Evolutionary conservation across 164 flowering plant genomes (phyloP), one percentile per base, ranked within the genome.

Genomic region (Houttuynia cordata): DNA sequence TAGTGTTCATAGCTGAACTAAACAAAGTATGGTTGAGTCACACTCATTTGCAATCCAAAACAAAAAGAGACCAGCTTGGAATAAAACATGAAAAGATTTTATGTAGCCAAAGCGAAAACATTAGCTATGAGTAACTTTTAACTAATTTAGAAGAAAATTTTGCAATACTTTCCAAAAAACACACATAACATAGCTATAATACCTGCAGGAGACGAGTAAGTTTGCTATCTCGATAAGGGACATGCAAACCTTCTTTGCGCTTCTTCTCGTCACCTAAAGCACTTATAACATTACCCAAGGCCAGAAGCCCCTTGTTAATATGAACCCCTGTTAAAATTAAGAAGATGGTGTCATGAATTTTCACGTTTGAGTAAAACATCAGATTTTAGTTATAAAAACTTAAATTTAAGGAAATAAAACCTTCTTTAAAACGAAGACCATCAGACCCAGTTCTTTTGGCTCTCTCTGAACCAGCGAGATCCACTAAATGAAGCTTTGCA

Each of bases 261-360:
- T 91, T 94, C 72, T 91, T 94, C 65, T 94, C 96, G 79, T 94
- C 99, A 50, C 99, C 99, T 67, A 94, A 93, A 52, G 99, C 97
- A 74, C 99, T 94, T 58, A 94, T 94, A 56, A 94, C 99, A 72
- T 94, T 94, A 58, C 99, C 99, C 75, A 94, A 97, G 41, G 99
- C 97, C 64, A 94, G 93, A 75, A 94, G 96, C 57, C 97, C 97
- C 78, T 71, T 91, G 73, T 94, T 94, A 61, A 94, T 94, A 72
- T 94, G 97, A 78, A 94, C 91, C 57, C 99, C 99, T 93, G 80
- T 22, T 41, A 15, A 40, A 10, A 53, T n/a, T 15, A 60, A 30
- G 19, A 40, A 15, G 30, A 39, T 18, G 50, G 42, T 34, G 23
- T 53, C 49, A 10, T 10, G n/a, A 20, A 55, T 3, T 22, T 42